Percentiles rank a stretch among this genome's conserved stretches.
Conservation (phyloP, 2,329 filamentous ascomycete species). For the Claviceps sp. region DNA sequence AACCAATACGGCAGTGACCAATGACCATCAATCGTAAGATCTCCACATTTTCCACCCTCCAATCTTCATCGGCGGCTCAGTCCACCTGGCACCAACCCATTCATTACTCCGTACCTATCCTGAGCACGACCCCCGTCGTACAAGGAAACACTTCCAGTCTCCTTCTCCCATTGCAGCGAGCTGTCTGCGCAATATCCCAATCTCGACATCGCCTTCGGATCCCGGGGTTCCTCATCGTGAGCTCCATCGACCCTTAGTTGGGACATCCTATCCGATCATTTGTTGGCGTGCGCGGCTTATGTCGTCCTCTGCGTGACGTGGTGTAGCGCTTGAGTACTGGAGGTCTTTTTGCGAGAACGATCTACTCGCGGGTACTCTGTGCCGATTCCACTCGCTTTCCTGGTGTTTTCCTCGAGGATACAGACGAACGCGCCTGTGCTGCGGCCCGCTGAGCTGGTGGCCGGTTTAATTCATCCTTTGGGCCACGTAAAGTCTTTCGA, state of each 20-base stretch:
- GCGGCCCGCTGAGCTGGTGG: neutral
- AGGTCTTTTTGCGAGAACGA: neutral
- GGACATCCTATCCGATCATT: neutral
- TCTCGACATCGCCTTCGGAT: neutral
- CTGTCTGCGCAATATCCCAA: neutral
- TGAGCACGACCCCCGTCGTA: no score
- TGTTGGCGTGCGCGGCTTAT: neutral
- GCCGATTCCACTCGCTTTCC: conserved; percentile 40
- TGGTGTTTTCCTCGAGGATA: conserved; percentile 1
- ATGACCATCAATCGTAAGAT: neutral
- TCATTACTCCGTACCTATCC: neutral
- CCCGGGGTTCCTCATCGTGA: neutral
- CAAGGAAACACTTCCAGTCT: neutral
- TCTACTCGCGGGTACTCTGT: conserved; percentile 29
- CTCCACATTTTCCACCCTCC: neutral
- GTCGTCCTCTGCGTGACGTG: neutral
- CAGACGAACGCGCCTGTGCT: neutral
- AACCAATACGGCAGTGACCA: no score
- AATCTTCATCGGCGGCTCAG: neutral
- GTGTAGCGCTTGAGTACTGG: neutral
- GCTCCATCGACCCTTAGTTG: neutral
- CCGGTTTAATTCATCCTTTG: no score
- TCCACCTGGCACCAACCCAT: neutral
- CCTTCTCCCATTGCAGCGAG: neutral
- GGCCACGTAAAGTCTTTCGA: no score